These are phyloP conservation scores for Yamadazyma tumulicola DNA, from an alignment of 805 yeast genomes.

Conservation along the genomic window DNA sequence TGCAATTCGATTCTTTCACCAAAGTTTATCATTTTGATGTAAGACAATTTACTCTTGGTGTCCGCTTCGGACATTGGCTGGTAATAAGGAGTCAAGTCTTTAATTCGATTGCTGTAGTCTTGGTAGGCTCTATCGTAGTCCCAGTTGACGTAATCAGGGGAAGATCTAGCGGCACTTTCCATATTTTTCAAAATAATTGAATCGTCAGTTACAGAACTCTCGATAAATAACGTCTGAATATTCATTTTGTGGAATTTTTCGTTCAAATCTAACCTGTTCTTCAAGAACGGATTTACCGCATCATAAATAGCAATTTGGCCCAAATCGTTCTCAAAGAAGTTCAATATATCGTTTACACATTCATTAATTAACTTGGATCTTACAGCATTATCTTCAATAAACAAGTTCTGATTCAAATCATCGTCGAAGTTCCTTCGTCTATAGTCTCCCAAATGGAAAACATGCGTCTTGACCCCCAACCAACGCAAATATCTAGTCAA, in stretches of 20 bases:
- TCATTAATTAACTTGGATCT: conserved; percentile 58
- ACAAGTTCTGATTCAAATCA: conserved; percentile 37
- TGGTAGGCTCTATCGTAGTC: conserved; percentile 66
- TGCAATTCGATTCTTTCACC: conserved; percentile 81
- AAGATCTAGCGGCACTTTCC: conserved; percentile 70
- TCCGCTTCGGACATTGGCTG: conserved; percentile 60
- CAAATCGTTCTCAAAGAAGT: conserved; percentile 66
- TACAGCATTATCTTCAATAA: conserved; percentile 50
- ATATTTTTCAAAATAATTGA: conserved; percentile 70
- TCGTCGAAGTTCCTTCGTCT: conserved; percentile 55
- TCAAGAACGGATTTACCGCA: conserved; percentile 82
- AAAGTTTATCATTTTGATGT: conserved; percentile 84
- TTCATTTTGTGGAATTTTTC: conserved; percentile 51
- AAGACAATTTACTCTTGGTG: conserved; percentile 46
- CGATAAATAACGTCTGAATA: conserved; percentile 83
- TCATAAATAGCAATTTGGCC: conserved; percentile 97
- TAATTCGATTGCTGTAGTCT: conserved; percentile 74
- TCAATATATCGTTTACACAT: conserved; percentile 65
- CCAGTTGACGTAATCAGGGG: conserved; percentile 85
- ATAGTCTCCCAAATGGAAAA: conserved; percentile 90
- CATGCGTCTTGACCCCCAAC: conserved; percentile 91
- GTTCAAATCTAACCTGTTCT: conserved; percentile 59
- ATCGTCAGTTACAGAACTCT: conserved; percentile 76
- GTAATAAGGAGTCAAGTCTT: conserved; percentile 63
- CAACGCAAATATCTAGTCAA: conserved; percentile 89